Percentiles rank a stretch among this genome's conserved stretches.
phyloP scores from a whole-genome alignment of 139 green algal genomes.

The Prasinococcaceae sp. region DNA sequence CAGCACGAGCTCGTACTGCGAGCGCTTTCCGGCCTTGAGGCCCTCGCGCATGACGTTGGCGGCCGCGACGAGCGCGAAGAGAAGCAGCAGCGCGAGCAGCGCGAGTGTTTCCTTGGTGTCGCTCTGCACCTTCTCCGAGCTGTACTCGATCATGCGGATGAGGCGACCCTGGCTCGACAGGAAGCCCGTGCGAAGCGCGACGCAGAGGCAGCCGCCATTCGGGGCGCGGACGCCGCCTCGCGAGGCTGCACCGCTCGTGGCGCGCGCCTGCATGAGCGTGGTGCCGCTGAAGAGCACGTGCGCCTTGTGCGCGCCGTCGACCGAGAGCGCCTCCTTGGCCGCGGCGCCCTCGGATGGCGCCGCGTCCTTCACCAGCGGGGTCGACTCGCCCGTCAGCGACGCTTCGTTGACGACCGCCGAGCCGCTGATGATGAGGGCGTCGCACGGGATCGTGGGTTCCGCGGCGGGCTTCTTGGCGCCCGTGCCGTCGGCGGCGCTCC shows the following conservation, averaged over 20 bases:
- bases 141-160: slow-evolving; percentile 96
- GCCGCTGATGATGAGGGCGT: slow-evolving; percentile 78
- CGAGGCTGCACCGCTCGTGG: background rate
- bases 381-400: slow-evolving; percentile 70
- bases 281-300: slow-evolving; percentile 25
- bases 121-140: slow-evolving; percentile 51
- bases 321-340: slow-evolving; percentile 9
- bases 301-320: slow-evolving; percentile 17
- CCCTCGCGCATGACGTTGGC: slow-evolving; percentile 53
- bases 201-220: slow-evolving; percentile 77
- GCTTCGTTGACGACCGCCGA: slow-evolving; percentile 89
- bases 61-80: slow-evolving; percentile 78
- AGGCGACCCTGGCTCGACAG: slow-evolving; percentile 85
- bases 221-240: background rate
- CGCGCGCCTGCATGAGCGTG: slow-evolving; percentile 15
- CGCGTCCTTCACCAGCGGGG: slow-evolving; percentile 34
- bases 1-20: slow-evolving; percentile 89
- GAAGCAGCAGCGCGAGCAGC: slow-evolving; percentile 67
- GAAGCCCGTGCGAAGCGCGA: slow-evolving; percentile 96
- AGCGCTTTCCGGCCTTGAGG: slow-evolving; percentile 61
- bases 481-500: slow-evolving; percentile 55
- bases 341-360: background rate
- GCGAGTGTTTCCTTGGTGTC: slow-evolving; percentile 15
- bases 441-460: slow-evolving; percentile 45
- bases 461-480: background rate